Evolutionary conservation across 192 early-diverging fungal genomes (phyloP).

Genomic region (Coemansia sp.): DNA sequence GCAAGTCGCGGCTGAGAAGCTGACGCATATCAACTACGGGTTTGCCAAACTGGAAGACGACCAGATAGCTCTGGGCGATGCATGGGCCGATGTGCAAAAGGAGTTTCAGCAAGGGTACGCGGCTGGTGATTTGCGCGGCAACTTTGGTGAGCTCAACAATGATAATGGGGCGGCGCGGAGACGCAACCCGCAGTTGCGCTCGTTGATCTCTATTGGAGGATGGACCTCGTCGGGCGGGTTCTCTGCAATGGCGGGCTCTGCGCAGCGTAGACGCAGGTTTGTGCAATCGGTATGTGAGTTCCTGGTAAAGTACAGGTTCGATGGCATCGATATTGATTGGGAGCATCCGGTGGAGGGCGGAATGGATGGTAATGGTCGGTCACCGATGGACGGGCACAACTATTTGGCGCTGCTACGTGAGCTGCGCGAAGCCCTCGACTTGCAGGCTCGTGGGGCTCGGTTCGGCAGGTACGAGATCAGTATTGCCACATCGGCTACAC

Average conservation of each 20-base stretch:
- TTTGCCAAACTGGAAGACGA: constrained; percentile 71
- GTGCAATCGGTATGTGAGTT: constrained; percentile 55
- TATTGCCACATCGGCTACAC: constrained; percentile 67
- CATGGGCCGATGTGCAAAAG: constrained; percentile 80
- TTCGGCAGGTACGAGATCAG: constrained; percentile 63
- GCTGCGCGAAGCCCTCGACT: constrained; percentile 69
- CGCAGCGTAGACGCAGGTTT: constrained; percentile 59
- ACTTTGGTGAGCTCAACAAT: constrained; percentile 65
- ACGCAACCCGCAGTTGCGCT: constrained; percentile 67
- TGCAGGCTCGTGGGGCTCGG: constrained; percentile 25
- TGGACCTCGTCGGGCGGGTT: constrained; percentile 78
- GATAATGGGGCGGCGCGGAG: constrained; percentile 42
- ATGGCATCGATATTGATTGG: constrained; percentile 73
- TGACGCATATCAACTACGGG: constrained; percentile 80
- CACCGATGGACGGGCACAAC: constrained; percentile 73
- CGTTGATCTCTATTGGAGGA: constrained; percentile 74
- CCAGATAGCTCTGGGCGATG: constrained; percentile 64
- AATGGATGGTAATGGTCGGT: constrained; percentile 59
- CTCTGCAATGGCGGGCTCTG: constrained; percentile 58
- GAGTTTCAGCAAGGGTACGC: constrained; percentile 53
- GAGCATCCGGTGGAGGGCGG: constrained; percentile 73
- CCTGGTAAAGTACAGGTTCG: constrained; percentile 48
- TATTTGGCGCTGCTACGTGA: constrained; percentile 74
- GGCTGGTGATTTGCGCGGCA: constrained; percentile 65
- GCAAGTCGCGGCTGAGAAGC: constrained; percentile 62